Conservation (phyloP, 2,329 filamentous ascomycete species). For the Apiospora sp. region DNA sequence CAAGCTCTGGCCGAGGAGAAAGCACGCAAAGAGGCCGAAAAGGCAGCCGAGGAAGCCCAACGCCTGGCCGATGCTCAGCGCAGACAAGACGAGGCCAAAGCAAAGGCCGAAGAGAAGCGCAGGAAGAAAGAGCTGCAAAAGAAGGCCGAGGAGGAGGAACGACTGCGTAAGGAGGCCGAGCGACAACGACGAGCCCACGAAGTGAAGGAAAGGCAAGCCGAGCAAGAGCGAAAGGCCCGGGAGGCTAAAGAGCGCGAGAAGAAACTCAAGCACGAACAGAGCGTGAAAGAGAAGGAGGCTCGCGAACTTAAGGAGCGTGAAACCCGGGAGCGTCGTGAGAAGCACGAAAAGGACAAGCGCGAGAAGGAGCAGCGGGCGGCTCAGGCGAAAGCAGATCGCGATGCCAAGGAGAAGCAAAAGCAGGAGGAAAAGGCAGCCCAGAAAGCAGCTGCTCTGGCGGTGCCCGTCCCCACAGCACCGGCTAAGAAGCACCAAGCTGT, state of each 20-base stretch:
- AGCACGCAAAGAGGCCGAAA: slow-evolving; percentile 85
- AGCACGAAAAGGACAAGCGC: slow-evolving; percentile 64
- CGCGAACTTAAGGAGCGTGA: slow-evolving; percentile 76
- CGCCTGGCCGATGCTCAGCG: slow-evolving; percentile 78
- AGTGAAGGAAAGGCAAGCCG: slow-evolving; percentile 84
- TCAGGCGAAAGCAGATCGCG: slow-evolving; percentile 54
- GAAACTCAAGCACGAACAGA: slow-evolving; percentile 83
- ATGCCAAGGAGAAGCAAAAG: slow-evolving; percentile 56
- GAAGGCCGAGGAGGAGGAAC: slow-evolving; percentile 90
- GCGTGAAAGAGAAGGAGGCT: slow-evolving; percentile 79
- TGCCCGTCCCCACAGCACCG: slow-evolving; percentile 31
- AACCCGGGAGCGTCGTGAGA: slow-evolving; percentile 62
- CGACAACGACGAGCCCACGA: slow-evolving; percentile 81
- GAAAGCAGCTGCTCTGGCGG: slow-evolving; percentile 49
- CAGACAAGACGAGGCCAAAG: slow-evolving; percentile 80
- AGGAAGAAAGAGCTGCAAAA: slow-evolving; percentile 91
- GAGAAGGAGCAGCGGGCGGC: slow-evolving; percentile 61
- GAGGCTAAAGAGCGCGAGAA: slow-evolving; percentile 84
- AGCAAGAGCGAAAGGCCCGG: slow-evolving; percentile 83
- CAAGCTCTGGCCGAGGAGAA: slow-evolving; percentile 90
- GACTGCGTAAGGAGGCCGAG: slow-evolving; percentile 83
- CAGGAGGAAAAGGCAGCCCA: slow-evolving; percentile 53
- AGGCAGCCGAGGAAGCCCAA: slow-evolving; percentile 84
- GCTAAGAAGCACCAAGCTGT: slow-evolving; percentile 54
- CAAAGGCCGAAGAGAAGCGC: slow-evolving; percentile 87